Conservation (phyloP, 495 filamentous ascomycete genomes). For the Filosporella fistucella region DNA sequence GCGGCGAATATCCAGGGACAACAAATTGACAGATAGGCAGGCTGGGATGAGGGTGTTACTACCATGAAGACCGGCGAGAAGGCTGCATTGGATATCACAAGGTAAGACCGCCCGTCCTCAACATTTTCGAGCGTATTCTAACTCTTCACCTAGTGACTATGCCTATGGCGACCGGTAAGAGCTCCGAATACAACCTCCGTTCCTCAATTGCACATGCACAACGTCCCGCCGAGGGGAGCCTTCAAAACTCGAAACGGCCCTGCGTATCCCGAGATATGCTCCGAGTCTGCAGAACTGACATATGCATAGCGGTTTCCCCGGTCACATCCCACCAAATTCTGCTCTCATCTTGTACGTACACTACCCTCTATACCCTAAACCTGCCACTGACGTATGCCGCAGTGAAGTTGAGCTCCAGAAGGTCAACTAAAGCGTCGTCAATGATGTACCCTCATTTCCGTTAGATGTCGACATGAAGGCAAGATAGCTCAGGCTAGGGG, state of each 20-base stretch:
- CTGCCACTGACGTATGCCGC: slow-evolving; percentile 1
- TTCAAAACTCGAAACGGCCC: too few relatives aligned
- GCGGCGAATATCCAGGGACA: not conserved
- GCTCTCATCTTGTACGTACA: slow-evolving; percentile 51
- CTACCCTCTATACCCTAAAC: not conserved
- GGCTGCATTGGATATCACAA: slow-evolving; percentile 69
- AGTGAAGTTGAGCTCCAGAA: slow-evolving; percentile 50
- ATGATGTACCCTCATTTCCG: not conserved
- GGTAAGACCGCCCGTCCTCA: slow-evolving; percentile 42
- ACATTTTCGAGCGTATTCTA: slow-evolving; percentile 10
- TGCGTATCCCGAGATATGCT: too few relatives aligned
- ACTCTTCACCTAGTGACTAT: slow-evolving; percentile 55
- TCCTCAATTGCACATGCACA: too few relatives aligned
- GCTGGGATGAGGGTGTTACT: slow-evolving; percentile 83
- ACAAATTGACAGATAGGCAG: slow-evolving; percentile 35
- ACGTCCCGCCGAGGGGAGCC: too few relatives aligned
- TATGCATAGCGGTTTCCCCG: slow-evolving; percentile 55
- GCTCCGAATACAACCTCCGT: too few relatives aligned
- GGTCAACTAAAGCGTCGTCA: slow-evolving; percentile 29
- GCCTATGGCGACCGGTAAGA: slow-evolving; percentile 72
- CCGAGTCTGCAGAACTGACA: slow-evolving; percentile 24
- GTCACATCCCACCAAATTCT: slow-evolving; percentile 52
- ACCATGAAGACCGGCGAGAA: slow-evolving; percentile 80
- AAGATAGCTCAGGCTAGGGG: slow-evolving; percentile 5
- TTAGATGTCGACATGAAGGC: not conserved